Percentiles rank a stretch among this genome's conserved stretches.
Conservation (phyloP, 202 grass and related monocot genomes). For the Hordeum pubiflorum region DNA sequence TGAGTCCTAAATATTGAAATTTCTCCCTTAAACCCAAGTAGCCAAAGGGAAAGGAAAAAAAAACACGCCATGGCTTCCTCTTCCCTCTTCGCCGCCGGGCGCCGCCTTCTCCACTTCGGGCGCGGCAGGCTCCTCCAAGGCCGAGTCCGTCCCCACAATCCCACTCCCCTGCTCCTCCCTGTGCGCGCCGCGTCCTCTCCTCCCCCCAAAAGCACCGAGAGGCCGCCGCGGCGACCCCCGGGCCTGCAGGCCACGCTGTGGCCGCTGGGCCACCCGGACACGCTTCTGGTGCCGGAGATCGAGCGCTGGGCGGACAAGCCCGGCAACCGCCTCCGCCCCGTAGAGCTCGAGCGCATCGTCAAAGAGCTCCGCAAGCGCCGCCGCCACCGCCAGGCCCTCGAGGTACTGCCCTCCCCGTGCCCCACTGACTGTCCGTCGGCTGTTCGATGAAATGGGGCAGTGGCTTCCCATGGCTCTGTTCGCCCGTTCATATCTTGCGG, state of each 20-base stretch:
- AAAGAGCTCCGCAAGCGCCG: conserved; percentile 54
- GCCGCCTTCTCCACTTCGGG: conserved; percentile 31
- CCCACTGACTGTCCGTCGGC: background rate
- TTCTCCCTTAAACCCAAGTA: background rate
- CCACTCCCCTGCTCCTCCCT: background rate
- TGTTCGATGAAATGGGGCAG: conserved; percentile 1
- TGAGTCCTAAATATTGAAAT: no score
- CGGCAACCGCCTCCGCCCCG: conserved; percentile 35
- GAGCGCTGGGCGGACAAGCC: conserved; percentile 51
- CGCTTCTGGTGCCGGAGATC: conserved; percentile 58
- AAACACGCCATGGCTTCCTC: conserved; percentile 1
- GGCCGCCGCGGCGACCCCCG: background rate
- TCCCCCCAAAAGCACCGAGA: conserved; percentile 15
- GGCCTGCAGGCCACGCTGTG: conserved; percentile 56
- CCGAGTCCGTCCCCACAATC: background rate
- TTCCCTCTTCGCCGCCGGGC: conserved; percentile 28
- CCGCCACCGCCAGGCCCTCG: conserved; percentile 64
- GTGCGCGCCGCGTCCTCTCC: background rate
- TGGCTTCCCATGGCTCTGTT: background rate
- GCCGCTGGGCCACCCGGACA: conserved; percentile 60
- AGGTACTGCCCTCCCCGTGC: conserved; percentile 33
- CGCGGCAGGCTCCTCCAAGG: conserved; percentile 7
- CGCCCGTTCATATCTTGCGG: background rate
- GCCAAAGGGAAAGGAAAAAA: background rate
- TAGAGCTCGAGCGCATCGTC: conserved; percentile 53